phyloP scores from a whole-genome alignment of 345 rosid genomes.

The Reutealis trisperma region DNA sequence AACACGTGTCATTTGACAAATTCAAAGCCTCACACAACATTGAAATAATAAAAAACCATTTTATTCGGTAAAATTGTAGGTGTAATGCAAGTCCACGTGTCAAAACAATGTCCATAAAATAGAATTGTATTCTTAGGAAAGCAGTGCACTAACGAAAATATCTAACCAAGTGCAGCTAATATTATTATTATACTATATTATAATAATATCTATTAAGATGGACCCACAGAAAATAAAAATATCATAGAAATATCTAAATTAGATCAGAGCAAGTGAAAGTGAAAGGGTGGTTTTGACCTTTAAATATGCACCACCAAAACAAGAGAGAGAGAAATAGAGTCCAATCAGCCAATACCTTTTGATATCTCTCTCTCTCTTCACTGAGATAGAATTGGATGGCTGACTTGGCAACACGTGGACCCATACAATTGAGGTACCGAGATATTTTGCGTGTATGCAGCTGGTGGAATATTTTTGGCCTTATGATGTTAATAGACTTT shows the following conservation, averaged over 20 bases:
- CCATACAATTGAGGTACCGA: conserved; percentile 35
- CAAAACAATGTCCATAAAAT: conserved; percentile 6
- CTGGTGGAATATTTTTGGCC: background rate
- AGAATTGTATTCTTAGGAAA: background rate
- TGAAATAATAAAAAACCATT: background rate
- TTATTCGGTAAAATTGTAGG: background rate
- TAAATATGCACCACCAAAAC: conserved; percentile 13
- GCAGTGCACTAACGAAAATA: conserved; percentile 15
- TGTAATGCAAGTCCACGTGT: conserved; percentile 11
- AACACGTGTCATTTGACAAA: no score
- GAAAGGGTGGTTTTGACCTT: background rate
- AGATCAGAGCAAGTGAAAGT: background rate
- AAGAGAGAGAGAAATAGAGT: background rate
- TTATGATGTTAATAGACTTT: background rate
- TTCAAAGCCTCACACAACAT: background rate
- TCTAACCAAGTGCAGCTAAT: background rate
- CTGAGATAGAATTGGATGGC: background rate
- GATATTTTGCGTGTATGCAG: conserved; percentile 42
- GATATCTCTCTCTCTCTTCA: background rate
- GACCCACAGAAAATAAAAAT: background rate
- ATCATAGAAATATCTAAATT: conserved; percentile 10
- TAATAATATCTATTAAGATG: background rate
- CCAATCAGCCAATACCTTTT: background rate
- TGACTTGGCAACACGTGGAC: conserved; percentile 19
- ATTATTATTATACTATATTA: no score